Evolutionary conservation across 257 asterid species (phyloP).

Genomic region (Verbena officinalis): DNA sequence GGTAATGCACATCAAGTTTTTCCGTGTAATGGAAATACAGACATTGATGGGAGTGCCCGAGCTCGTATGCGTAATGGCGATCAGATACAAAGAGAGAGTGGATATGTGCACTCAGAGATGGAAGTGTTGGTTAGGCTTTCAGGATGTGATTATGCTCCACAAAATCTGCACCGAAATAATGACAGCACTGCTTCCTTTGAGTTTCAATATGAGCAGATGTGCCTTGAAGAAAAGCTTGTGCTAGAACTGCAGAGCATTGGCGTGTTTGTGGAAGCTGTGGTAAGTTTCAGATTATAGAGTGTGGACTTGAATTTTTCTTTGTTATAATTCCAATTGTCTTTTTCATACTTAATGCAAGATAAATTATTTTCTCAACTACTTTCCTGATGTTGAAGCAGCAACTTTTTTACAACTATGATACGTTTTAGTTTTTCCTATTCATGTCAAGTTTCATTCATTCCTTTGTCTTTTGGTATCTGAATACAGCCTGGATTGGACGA

Average conservation of each 20-base stretch:
- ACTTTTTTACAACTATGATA: neutral
- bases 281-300: conserved; percentile 48
- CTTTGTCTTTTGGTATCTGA: conserved; percentile 24
- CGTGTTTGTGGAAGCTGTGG: conserved; percentile 75
- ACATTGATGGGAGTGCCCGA: conserved; percentile 38
- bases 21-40: conserved; percentile 57
- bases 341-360: conserved; percentile 16
- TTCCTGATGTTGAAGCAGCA: conserved; percentile 19
- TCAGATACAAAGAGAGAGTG: conserved; percentile 50
- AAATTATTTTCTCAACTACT: conserved; percentile 19
- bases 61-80: conserved; percentile 57
- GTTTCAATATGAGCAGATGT: conserved; percentile 72
- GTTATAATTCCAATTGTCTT: conserved; percentile 2
- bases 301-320: conserved; percentile 10
- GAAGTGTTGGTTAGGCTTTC: conserved; percentile 68
- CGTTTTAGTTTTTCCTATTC: neutral
- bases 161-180: conserved; percentile 40
- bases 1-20: conserved; percentile 50
- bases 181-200: conserved; percentile 49
- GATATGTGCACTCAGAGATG: conserved; percentile 61
- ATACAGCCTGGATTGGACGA: conserved; percentile 87
- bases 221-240: conserved; percentile 70
- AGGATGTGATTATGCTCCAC: conserved; percentile 53
- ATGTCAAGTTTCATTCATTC: neutral
- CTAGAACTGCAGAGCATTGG: conserved; percentile 84